These are phyloP conservation scores for Hypoxylon sp. DNA, from an alignment of 2,329 filamentous ascomycete species.

Conservation along the genomic window DNA sequence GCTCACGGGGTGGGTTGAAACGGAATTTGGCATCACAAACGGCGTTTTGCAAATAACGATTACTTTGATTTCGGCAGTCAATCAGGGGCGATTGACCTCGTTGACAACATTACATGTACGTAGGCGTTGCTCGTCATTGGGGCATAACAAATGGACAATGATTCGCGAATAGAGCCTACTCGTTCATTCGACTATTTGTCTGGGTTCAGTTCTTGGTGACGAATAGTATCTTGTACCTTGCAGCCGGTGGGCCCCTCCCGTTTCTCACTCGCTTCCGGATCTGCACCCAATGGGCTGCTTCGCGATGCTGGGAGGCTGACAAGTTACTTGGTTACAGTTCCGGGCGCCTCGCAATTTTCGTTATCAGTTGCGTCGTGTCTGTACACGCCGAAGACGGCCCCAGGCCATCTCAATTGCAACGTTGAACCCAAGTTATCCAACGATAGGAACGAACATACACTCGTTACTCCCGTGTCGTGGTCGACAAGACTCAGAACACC, in stretches of 20 bases:
- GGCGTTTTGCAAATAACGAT: slow-evolving; percentile 47
- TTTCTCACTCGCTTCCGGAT: slow-evolving; percentile 12
- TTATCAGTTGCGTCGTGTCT: slow-evolving; percentile 23
- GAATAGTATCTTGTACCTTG: slow-evolving; percentile 33
- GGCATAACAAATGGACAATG: slow-evolving; percentile 37
- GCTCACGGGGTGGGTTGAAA: slow-evolving; percentile 43
- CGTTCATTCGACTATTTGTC: slow-evolving; percentile 39
- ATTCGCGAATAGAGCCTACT: slow-evolving; percentile 43
- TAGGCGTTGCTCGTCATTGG: slow-evolving; percentile 45
- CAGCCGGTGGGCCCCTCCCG: slow-evolving; percentile 12
- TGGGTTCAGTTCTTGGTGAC: slow-evolving; percentile 30
- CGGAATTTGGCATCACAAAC: slow-evolving; percentile 47
- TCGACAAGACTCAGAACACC: not conserved
- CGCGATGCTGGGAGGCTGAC: slow-evolving; percentile 21
- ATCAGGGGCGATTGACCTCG: slow-evolving; percentile 31
- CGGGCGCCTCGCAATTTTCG: slow-evolving; percentile 22
- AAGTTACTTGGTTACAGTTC: not conserved
- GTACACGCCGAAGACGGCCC: slow-evolving; percentile 11
- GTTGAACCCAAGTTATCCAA: slow-evolving; percentile 9
- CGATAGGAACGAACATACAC: slow-evolving; percentile 16
- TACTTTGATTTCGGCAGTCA: slow-evolving; percentile 44
- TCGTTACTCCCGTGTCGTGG: not conserved
- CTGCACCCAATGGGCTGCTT: slow-evolving; percentile 10
- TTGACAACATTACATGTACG: slow-evolving; percentile 41
- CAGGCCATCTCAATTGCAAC: slow-evolving; percentile 23